Base-by-base conservation (phyloP, 2,329 filamentous ascomycete genomes). In the Verticillium alfalfae region DNA sequence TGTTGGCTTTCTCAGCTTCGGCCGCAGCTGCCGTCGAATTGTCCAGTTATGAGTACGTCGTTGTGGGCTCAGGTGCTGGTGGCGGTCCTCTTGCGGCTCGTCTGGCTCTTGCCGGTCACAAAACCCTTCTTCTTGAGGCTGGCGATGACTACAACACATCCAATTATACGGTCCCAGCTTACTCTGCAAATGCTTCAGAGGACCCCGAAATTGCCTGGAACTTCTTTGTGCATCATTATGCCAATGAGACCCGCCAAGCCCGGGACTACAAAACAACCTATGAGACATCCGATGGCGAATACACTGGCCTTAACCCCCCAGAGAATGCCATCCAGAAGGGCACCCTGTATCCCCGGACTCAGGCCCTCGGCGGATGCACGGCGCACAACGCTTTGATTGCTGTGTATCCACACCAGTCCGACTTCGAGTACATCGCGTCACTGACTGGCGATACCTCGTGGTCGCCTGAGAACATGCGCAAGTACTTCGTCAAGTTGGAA, bases 181-280 rank as follows among this genome's bases (percentile, higher is more conserved):
- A 84, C 67, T 79, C 81, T 26, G 78, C 79, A 57, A 76, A 79
- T 22, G 78, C 81, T 2, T 84, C 82, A 12, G 83, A 88, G 67
- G 82, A 87, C 63, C 76, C 77, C 31, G 77, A 79, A 18, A 78
- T 86, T 66, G 74, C 78, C 56, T 89, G 86, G 86, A 82, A 87
- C 70, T 88, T 84, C 72, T 89, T 83, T 65, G 83, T 87, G n/a
- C 79, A 79, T 56, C 86, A 88, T 70, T 88, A 87, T 67, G 75
- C 78, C 9, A 79, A 88, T 63, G 73, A 83, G 55, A 70, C 72
- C 26, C 77, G 81, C 41, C 82, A 86, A 65, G 76, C 79, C 26
- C 75, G 77, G 59, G 84, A 89, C 69, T 81, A 75, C 66, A 88
- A 89, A 76, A 82, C 84, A 56, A 81, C 81, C 1, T 88, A 86